Base-by-base conservation (phyloP, 2,329 filamentous ascomycete genomes). In the Stachybotrys chartarum region DNA sequence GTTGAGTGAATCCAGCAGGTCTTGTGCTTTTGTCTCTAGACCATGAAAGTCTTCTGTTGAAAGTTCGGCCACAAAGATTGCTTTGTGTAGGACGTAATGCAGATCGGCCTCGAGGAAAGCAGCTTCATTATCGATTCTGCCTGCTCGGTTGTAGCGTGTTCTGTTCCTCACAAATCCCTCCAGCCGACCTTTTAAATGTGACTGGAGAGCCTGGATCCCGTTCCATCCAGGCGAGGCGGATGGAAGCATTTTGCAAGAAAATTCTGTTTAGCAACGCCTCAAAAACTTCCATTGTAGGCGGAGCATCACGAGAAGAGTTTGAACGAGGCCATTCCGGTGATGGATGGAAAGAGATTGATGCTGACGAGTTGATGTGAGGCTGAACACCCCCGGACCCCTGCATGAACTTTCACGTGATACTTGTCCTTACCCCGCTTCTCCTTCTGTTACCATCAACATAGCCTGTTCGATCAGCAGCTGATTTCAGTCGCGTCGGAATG, bases 21-120 rank as follows among this genome's bases (percentile, higher is more conserved):
- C n/a, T 17, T n/a, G 46, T n/a, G 24, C 24, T 17, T 30, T 48
- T 48, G 49, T 24, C 50, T 17, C 39, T 61, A 60, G 49, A 61
- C 58, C 17, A 57, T 58, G 44, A 12, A 17, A 17, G n/a, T 48
- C 46, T 12, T 12, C 24, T 6, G 10, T n/a, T 14, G 46, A 12
- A 14, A 48, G 11, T 10, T 12, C n/a, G 24, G 8, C n/a, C 10
- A 17, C 24, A 17, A 17, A 10, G 8, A 6, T 17, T 10, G 46
- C 24, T n/a, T 17, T 48, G 10, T 5, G 8, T 30, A 48, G 24
- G 24, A 48, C n/a, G n/a, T 14, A 30, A 17, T 30, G 46, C 24
- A 47, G n/a, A 47, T 47, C 45, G 45, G 45, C n/a, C 18, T 47
- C 45, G 45, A 47, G n/a, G n/a, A 47, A 47, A 16, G 18, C 18